A percentile compares a stretch with the other conserved stretches of the same genome.
Conservation (phyloP, 1,284 basidiomycete genomes). For the Papiliotrema terrestris region DNA sequence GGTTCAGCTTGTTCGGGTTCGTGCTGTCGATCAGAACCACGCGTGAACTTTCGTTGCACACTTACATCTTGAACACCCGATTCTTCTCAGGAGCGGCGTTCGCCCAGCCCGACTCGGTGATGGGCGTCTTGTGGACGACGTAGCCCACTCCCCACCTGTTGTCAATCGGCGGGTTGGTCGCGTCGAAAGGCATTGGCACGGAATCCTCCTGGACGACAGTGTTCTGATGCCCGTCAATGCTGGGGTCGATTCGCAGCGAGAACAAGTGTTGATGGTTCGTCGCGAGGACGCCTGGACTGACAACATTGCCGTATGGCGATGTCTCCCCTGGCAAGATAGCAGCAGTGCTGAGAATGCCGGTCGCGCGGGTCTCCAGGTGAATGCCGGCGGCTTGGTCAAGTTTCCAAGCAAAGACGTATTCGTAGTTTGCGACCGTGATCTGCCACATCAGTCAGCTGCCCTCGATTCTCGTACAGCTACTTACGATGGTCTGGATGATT, state of each 20-base stretch:
- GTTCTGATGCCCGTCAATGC: constrained; percentile 45
- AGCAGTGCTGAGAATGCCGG: constrained; percentile 50
- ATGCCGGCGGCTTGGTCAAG: constrained; percentile 50
- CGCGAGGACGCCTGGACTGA: constrained; percentile 48
- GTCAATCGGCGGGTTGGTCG: constrained; percentile 27
- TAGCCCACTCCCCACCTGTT: constrained; percentile 46
- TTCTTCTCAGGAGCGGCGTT: constrained; percentile 40
- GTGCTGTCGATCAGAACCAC: constrained; percentile 24
- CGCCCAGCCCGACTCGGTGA: constrained; percentile 34
- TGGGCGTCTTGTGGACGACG: constrained; percentile 38
- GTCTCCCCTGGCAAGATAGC: constrained; percentile 46
- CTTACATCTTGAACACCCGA: constrained; percentile 43
- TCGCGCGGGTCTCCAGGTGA: constrained; percentile 50
- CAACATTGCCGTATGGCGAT: constrained; percentile 48
- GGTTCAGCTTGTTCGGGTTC: constrained; percentile 47
- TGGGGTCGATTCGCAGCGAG: constrained; percentile 45
- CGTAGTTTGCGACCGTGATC: constrained; percentile 46
- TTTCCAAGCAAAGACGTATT: constrained; percentile 46
- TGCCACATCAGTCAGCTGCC: neutral
- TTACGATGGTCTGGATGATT: constrained; percentile 45
- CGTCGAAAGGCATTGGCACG: constrained; percentile 41
- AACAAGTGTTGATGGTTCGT: constrained; percentile 51
- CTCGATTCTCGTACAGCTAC: neutral
- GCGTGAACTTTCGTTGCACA: neutral
- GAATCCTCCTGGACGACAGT: constrained; percentile 47